phyloP scores from a whole-genome alignment of 2,329 filamentous ascomycete species.

The Parasarocladium wereldwijsianum region DNA sequence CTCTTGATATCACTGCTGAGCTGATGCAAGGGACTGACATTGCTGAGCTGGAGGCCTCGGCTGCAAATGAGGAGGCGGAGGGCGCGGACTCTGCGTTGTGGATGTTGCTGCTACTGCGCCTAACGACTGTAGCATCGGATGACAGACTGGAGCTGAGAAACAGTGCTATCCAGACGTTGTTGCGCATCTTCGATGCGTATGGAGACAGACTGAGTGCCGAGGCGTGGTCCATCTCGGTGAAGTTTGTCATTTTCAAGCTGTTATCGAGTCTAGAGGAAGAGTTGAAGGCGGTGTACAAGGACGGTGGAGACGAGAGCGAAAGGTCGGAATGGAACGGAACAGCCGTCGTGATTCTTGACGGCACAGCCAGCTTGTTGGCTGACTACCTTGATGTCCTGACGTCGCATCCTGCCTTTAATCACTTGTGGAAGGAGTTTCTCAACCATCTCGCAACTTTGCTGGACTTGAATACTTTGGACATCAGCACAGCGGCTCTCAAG shows the following conservation, averaged over 20 bases:
- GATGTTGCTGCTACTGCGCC: constrained; percentile 58
- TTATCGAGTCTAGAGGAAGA: constrained; percentile 53
- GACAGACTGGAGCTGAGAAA: constrained; percentile 64
- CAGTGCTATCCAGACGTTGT: constrained; percentile 78
- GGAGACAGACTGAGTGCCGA: constrained; percentile 64
- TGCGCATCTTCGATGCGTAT: constrained; percentile 85
- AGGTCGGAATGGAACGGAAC: constrained; percentile 57
- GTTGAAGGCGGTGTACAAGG: constrained; percentile 23
- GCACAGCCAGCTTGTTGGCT: constrained; percentile 57
- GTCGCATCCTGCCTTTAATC: constrained; percentile 48
- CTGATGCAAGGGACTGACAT: constrained; percentile 36
- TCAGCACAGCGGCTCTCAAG: constrained; percentile 57
- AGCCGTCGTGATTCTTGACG: constrained; percentile 57
- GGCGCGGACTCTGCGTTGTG: constrained; percentile 60
- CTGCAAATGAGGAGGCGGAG: constrained; percentile 40
- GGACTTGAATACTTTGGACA: constrained; percentile 48
- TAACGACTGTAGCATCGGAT: constrained; percentile 59
- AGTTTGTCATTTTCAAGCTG: constrained; percentile 66
- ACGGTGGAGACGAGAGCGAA: constrained; percentile 24
- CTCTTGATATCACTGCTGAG: constrained; percentile 41
- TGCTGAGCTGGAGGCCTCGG: constrained; percentile 39
- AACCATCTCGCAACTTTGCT: constrained; percentile 51
- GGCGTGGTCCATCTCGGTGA: constrained; percentile 73
- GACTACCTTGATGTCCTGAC: constrained; percentile 64
- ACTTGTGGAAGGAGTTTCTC: constrained; percentile 64